Percentiles rank a stretch among this genome's conserved stretches.
phyloP scores from a whole-genome alignment of 2,329 filamentous ascomycete genomes.

The Neonectria punicea region DNA sequence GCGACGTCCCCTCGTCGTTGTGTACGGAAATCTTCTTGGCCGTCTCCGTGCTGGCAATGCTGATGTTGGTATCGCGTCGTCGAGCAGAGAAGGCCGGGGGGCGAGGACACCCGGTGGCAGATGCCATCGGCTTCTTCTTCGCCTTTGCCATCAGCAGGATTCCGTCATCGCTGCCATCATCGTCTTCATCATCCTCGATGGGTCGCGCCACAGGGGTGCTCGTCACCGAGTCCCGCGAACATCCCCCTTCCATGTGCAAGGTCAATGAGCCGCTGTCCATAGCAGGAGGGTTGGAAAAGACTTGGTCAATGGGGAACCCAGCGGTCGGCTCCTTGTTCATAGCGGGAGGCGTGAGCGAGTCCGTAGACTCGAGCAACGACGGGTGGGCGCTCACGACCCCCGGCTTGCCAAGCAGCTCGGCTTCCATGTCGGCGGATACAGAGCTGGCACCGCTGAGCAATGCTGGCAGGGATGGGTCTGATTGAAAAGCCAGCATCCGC shows the following conservation, averaged over 20 bases:
- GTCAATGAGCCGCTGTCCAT: constrained; percentile 48
- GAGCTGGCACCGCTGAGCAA: constrained; percentile 72
- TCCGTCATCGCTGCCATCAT: constrained; percentile 65
- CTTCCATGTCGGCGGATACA: constrained; percentile 70
- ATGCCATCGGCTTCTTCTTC: constrained; percentile 54
- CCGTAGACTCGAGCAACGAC: constrained; percentile 61
- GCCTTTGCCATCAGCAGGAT: constrained; percentile 64
- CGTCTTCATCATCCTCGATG: constrained; percentile 56
- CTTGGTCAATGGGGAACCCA: constrained; percentile 59
- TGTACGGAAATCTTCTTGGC: constrained; percentile 65
- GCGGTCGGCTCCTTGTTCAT: constrained; percentile 57
- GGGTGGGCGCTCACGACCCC: constrained; percentile 55
- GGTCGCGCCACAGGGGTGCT: constrained; percentile 43
- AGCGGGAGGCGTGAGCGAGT: constrained; percentile 65
- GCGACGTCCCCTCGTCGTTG: constrained; percentile 45
- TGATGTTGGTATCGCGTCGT: constrained; percentile 69
- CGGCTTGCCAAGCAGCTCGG: constrained; percentile 65
- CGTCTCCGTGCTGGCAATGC: constrained; percentile 70
- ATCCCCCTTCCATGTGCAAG: constrained; percentile 41
- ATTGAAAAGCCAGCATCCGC: constrained; percentile 65
- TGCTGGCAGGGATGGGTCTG: constrained; percentile 72
- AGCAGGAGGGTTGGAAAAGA: constrained; percentile 46
- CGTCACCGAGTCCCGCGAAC: constrained; percentile 36
- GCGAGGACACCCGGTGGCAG: constrained; percentile 25
- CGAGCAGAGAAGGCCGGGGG: constrained; percentile 51